Evolutionary conservation across 176 grass and related monocot species (phyloP), one percentile per base, ranked within the genome.

Genomic region (Carex cristatella): DNA sequence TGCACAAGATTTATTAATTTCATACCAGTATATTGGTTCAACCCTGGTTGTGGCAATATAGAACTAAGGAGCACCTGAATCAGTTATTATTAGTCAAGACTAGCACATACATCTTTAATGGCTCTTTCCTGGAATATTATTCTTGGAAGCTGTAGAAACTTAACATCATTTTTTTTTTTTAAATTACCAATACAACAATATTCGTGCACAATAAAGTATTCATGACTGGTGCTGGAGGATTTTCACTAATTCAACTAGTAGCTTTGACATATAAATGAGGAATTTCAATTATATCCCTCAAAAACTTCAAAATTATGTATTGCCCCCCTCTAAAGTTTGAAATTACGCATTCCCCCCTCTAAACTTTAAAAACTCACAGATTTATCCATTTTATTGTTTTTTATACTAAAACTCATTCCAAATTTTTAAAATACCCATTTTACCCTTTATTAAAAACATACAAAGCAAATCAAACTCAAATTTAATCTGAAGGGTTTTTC

Each of bases 21-120:
- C 67, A 70, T 70, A 70, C 67, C 15, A 70, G 15, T 46, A 53
- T 46, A 53, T 16, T 27, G 3, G 9, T 69, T 69, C 18, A 73
- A 49, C n/a, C 38, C 69, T 68, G 62, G 14, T 5, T 89, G 74
- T 84, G 61, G 80, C 81, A 65, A 42, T 64, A 40, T 4, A 44
- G 38, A 69, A 42, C 31, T 69, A 69, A 68, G 65, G 31, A 67
- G 3, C 6, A 38, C 18, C 38, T 48, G 67, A 70, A 42, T 48
- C 27, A 73, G 40, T 38, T 23, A 19, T 49, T 49, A 49, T 49
- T 73, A 27, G 69, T 49, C 7, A 0, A 71, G 38, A 73, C 18
- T 49, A 73, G n/a, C 7, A 73, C 69, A 49, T 73, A 23, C 67
- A 73, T 73, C 18, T 27, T 3, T 7, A 46, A 16, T 19, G 40